Evolutionary conservation across 1,284 basidiomycete species (phyloP), one percentile per base, ranked within the genome.

Genomic region (Grifola frondosa): DNA sequence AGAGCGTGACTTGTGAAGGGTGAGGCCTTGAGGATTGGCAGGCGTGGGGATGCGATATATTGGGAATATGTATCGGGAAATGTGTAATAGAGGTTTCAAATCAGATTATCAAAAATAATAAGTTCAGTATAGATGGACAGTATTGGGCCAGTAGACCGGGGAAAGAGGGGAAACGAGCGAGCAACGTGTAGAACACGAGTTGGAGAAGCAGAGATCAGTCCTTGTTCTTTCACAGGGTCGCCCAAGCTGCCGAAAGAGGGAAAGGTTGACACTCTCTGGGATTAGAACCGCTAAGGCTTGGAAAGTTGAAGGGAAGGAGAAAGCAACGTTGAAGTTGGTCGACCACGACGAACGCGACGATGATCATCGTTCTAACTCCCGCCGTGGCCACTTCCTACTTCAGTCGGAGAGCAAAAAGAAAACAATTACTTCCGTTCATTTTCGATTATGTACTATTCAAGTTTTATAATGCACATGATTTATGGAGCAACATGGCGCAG

Each of bases 111-210:
- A 51, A 52, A 49, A 46, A 32, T 37, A 41, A 36, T 34, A 44
- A 48, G 42, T 37, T 42, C 41, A 48, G n/a, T n/a, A n/a, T 37
- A 19, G 45, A 44, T 25, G 37, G 42, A 40, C 38, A 41, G 46
- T 23, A 30, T 47, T 44, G 48, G 44, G 28, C 40, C 44, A 41
- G 46, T 52, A 54, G 38, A 38, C 34, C 41, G 57, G 48, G 54
- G 45, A 50, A 42, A 61, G 65, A 65, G 70, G 58, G 60, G 60
- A 55, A 69, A 69, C 64, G 61, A 73, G 67, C 62, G 69, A 69
- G 68, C 74, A 84, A 83, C 84, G 83, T 86, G 84, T 72, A 70
- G 59, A 73, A 79, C 82, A 85, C 81, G 84, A 83, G 81, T 77
- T 61, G 52, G 57, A 50, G 43, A 36, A 37, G 43, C 44, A 33